Percentiles rank a stretch among this genome's conserved stretches.
These are phyloP conservation scores for Diaporthe nobilis DNA, from an alignment of 2,329 filamentous ascomycete genomes.

Conservation along the genomic window DNA sequence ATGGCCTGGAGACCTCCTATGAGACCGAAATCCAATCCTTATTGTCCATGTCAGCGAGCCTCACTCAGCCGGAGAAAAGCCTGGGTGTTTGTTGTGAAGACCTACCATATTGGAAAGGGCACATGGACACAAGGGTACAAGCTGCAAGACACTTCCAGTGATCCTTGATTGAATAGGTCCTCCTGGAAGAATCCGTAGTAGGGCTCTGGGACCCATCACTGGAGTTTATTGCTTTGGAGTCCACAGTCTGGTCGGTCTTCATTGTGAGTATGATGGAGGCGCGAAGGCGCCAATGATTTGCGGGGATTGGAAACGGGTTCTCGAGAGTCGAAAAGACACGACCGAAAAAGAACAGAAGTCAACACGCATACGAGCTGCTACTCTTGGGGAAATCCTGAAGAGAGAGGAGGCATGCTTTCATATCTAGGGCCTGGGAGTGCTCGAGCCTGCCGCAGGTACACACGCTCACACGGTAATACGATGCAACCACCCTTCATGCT, in stretches of 20 bases:
- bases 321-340: not conserved
- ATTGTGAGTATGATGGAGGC: not conserved
- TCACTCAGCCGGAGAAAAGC: not conserved
- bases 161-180: constrained; percentile 43
- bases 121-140: constrained; percentile 63
- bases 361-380: not conserved
- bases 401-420: constrained; percentile 16
- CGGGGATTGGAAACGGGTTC: not conserved
- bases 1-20: constrained; percentile 67
- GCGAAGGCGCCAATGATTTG: not conserved
- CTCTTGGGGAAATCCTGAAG: not conserved
- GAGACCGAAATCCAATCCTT: constrained; percentile 59
- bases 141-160: constrained; percentile 54
- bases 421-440: not conserved
- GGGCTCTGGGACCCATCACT: constrained; percentile 17
- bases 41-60: not conserved
- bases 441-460: constrained; percentile 22
- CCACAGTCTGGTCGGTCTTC: constrained; percentile 9
- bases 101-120: constrained; percentile 66
- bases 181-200: not conserved
- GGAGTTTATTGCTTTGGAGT: constrained; percentile 4
- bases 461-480: not conserved
- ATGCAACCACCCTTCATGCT: not conserved
- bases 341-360: not conserved
- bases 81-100: too few species aligned